phyloP scores from a whole-genome alignment of 2,329 filamentous ascomycete species.

The Clonostachys byssicola region DNA sequence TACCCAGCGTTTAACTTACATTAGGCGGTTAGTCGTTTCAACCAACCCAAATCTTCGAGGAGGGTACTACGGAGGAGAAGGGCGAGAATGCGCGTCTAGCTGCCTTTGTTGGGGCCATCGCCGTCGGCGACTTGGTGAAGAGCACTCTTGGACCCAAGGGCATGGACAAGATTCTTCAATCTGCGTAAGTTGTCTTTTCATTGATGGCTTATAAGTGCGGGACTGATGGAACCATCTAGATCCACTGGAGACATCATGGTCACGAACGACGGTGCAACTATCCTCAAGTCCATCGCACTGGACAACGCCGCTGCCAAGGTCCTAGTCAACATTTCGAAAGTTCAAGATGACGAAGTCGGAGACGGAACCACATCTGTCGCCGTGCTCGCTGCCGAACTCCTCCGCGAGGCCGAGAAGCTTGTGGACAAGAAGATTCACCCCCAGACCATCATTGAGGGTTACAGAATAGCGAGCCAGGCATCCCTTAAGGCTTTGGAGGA shows the following conservation, averaged over 20 bases:
- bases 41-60: conserved; percentile 96
- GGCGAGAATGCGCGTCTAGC: conserved; percentile 97
- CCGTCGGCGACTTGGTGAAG: conserved; percentile 95
- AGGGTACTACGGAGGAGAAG: conserved; percentile 96
- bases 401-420: conserved; percentile 94
- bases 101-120: conserved; percentile 97
- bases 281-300: conserved; percentile 95
- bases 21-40: conserved; percentile 57
- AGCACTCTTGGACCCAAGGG: conserved; percentile 95
- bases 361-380: conserved; percentile 98
- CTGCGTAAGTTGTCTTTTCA: conserved; percentile 60
- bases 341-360: conserved; percentile 97
- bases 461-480: conserved; percentile 91
- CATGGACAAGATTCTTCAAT: conserved; percentile 98
- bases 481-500: conserved; percentile 81
- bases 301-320: conserved; percentile 99
- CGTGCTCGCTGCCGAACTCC: conserved; percentile 88
- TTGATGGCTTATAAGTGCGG: too few relatives aligned
- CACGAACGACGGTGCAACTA: conserved; percentile 97
- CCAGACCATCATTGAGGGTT: conserved; percentile 98
- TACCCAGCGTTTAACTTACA: background rate
- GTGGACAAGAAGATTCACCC: conserved; percentile 98
- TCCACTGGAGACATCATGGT: conserved; percentile 98
- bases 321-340: conserved; percentile 97
- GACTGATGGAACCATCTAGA: conserved; percentile 33